Evolutionary conservation across 768 basidiomycete genomes (phyloP), one percentile per base, ranked within the genome.

Genomic region (Rhizopogon roseolus): DNA sequence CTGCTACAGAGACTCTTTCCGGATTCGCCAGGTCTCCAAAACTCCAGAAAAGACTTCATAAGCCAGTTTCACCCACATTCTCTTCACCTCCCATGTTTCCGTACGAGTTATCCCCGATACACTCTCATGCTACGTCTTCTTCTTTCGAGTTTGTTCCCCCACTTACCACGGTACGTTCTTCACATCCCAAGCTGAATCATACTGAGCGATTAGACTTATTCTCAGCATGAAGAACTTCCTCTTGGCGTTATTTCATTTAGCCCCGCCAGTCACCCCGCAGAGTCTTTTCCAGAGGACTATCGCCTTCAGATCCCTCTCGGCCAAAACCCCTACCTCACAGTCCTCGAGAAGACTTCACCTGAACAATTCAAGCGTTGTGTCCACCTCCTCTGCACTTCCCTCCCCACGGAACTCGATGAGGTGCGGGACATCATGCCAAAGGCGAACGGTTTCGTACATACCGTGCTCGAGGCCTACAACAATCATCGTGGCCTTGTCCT

Each of bases 401-500:
- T 71, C 32, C 52, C 60, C 9, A 39, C 54, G 3, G 41, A 53
- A 14, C 55, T 52, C 5, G 65, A 66, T 10, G 38, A 52, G 2
- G 52, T 64, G 13, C 59, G 63, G 17, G 67, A 69, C 51, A 65
- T 71, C 48, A 58, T 63, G 4, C 69, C 69, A 10, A 57, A 37
- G 14, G 54, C 56, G 28, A 70, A 73, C 46, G 72, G 73, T 16
- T 70, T 73, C 39, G 72, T 73, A 6, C 59, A 67, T 36, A 67
- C 73, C 16, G 64, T 71, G 42, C 52, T 74, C 40, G 63, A 66
- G 27, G 71, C 72, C 5, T 74, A 74, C 58, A 70, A 68, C 36
- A 60, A 67, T 17, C 73, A 74, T 41, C 66, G 67, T 2, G 61
- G 68, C 1, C 66, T 81, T 36, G 62, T 75, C 50, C 59, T 79